A percentile compares a stretch with the other conserved stretches of the same genome.
phyloP scores from a whole-genome alignment of 2,329 filamentous ascomycete genomes.

The Alternaria metachromatica region DNA sequence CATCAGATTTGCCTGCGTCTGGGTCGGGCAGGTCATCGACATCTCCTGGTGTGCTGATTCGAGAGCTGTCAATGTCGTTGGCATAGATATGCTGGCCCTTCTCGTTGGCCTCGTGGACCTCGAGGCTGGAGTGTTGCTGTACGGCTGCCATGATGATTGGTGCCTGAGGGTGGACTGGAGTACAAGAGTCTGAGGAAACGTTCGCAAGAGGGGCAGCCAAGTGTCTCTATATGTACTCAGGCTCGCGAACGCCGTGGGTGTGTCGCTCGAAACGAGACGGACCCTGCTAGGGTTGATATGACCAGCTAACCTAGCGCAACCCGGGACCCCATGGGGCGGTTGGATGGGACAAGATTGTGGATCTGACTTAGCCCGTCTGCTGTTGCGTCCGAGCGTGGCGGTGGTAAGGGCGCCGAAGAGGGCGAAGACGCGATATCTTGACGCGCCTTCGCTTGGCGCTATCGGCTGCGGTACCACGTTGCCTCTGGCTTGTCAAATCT shows the following conservation, averaged over 20 bases:
- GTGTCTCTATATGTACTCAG: conserved; percentile 42
- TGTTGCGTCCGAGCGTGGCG: conserved; percentile 36
- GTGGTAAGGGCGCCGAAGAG: conserved; percentile 12
- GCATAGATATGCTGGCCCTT: conserved; percentile 31
- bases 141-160: conserved; percentile 38
- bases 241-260: conserved; percentile 14
- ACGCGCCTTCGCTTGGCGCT: conserved; percentile 12
- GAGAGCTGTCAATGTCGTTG: conserved; percentile 38
- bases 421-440: conserved; percentile 8
- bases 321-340: conserved; percentile 47
- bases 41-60: conserved; percentile 30
- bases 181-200: conserved; percentile 25
- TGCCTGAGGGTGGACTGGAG: conserved; percentile 18
- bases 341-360: conserved; percentile 39
- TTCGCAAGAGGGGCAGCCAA: conserved; percentile 19
- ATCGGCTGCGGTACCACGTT: conserved; percentile 36
- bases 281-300: conserved; percentile 14
- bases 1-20: conserved; percentile 43
- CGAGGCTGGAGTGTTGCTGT: conserved; percentile 31
- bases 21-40: conserved; percentile 46
- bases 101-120: conserved; percentile 30
- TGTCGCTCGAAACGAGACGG: conserved; percentile 16
- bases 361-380: conserved; percentile 36
- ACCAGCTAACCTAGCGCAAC: conserved; percentile 27
- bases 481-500: conserved; percentile 23